A percentile compares a stretch with the other conserved stretches of the same genome.
phyloP scores from a whole-genome alignment of 148 eudicot species.

The Cornus controversa region DNA sequence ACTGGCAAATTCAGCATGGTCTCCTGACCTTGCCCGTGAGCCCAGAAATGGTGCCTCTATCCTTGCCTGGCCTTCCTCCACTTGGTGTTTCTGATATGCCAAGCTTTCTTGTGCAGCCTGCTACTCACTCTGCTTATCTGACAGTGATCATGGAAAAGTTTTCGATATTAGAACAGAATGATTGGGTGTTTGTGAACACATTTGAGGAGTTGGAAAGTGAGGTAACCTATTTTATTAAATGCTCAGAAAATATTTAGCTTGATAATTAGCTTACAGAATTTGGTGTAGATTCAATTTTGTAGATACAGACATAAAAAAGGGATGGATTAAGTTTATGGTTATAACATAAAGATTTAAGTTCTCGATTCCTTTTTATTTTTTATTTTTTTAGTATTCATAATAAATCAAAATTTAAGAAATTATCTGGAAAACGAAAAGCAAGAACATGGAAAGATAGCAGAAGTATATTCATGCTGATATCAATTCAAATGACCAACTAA shows the following conservation, averaged over 20 bases:
- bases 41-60: background rate
- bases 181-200: conserved; percentile 25
- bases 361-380: too few species aligned
- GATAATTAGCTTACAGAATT: too few species aligned
- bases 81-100: conserved; percentile 8
- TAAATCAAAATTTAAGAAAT: too few species aligned
- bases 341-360: too few species aligned
- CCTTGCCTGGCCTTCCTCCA: background rate
- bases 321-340: background rate
- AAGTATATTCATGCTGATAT: background rate
- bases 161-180: conserved; percentile 12
- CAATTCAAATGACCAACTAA: too few species aligned
- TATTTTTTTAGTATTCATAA: too few species aligned
- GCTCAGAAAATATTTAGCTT: background rate
- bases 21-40: background rate
- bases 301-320: background rate
- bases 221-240: conserved; percentile 5
- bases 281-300: background rate
- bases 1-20: background rate
- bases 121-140: conserved; percentile 12
- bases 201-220: conserved; percentile 20
- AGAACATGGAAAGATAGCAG: too few species aligned
- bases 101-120: conserved; percentile 9
- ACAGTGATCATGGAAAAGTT: conserved; percentile 16
- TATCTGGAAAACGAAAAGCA: background rate